Evolutionary conservation across 1,284 basidiomycete genomes (phyloP).

Genomic region (Trichosporon inkin): DNA sequence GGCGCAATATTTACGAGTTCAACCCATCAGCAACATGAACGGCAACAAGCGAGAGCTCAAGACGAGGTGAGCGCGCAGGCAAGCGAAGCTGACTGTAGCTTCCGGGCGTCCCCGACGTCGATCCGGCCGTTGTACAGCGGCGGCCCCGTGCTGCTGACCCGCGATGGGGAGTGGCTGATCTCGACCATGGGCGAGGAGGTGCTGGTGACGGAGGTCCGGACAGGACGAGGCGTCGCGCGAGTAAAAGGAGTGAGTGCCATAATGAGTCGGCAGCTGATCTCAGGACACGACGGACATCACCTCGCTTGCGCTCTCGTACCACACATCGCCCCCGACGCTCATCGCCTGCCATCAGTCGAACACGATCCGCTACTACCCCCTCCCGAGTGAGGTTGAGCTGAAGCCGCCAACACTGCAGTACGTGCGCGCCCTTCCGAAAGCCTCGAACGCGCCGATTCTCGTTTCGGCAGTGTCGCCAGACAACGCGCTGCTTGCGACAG

Average conservation of each 20-base stretch:
- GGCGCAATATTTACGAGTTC: not conserved
- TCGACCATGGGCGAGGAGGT: slow-evolving; percentile 85
- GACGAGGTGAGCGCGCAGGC: slow-evolving; percentile 33
- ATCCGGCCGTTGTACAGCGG: slow-evolving; percentile 72
- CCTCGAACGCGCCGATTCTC: slow-evolving; percentile 90
- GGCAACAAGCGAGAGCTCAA: slow-evolving; percentile 39
- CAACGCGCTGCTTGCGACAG: slow-evolving; percentile 89
- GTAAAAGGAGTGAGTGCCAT: slow-evolving; percentile 68
- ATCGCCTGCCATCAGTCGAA: slow-evolving; percentile 54
- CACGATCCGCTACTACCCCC: slow-evolving; percentile 53
- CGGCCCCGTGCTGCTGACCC: slow-evolving; percentile 74
- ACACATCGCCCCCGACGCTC: slow-evolving; percentile 50
- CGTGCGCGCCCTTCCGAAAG: slow-evolving; percentile 68
- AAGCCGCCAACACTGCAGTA: slow-evolving; percentile 52
- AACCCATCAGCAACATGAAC: slow-evolving; percentile 28
- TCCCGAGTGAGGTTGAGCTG: slow-evolving; percentile 37
- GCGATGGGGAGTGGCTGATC: slow-evolving; percentile 73
- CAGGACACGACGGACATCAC: slow-evolving; percentile 57
- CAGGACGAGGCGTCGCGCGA: slow-evolving; percentile 69
- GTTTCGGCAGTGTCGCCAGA: slow-evolving; percentile 78
- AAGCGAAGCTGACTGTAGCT: slow-evolving; percentile 27
- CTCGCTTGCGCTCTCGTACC: slow-evolving; percentile 49
- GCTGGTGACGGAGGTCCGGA: slow-evolving; percentile 71
- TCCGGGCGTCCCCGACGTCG: slow-evolving; percentile 48
- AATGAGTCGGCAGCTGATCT: slow-evolving; percentile 32